Base-by-base conservation (phyloP, 108 stramenopile species). In the Cyclotella distinguenda region DNA sequence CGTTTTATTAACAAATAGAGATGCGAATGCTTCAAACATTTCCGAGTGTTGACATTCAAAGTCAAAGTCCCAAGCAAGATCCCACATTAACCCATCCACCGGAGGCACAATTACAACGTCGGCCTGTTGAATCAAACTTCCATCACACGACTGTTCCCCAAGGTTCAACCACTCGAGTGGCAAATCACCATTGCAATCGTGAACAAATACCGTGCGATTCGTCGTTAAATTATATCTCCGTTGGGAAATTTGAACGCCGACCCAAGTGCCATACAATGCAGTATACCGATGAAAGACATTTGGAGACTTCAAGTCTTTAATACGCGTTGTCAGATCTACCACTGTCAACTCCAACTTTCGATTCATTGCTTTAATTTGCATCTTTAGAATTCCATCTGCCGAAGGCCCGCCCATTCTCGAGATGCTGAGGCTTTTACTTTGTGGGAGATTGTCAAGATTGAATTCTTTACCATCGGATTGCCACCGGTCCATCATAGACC, bases 391-490 rank as follows among this genome's bases (percentile, higher is more conserved):
- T 56, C 55, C 55, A 2, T 8, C 28, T 38, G 55, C 34, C 10
- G 34, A 38, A 5, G 55, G 36, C 18, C 55, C 55, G n/a, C 55
- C 55, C 55, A 56, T 56, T 56, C 55, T n/a, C 22, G 7, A 3
- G n/a, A 39, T 38, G 1, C 10, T 3, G 4, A 60, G 59, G 1
- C 13, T n/a, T 30, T 44, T 42, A 6, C 27, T 44, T 18, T 60
- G 59, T 15, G 59, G 59, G 18, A 60, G 59, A 31, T 60, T 60
- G 28, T 60, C 30, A 0, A 60, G 31, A 36, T 60, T 43, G 45
- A 60, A 44, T 15, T 60, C 59, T 28, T 45, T 60, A n/a, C 59
- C 43, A 45, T 60, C 59, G 1, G 59, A 60, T 43, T 60, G 7
- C 43, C 40, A 60, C 10, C 27, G 6, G 28, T 60, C 42, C 1